Conservation (phyloP, 2,329 filamentous ascomycete species). For the Epichloe hybrida region DNA sequence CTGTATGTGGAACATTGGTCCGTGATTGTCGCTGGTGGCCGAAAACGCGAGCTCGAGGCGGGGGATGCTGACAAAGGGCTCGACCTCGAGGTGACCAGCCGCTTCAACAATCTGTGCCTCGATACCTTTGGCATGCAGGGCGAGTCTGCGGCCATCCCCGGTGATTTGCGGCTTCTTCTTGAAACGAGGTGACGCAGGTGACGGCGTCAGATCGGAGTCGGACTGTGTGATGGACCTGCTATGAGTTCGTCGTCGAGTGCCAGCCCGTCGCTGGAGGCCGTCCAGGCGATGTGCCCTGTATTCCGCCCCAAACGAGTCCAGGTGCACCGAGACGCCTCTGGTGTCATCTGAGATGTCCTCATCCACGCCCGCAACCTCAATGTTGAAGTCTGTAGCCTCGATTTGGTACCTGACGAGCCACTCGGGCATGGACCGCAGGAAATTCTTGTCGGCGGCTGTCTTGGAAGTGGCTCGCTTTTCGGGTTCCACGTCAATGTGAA, state of each 20-base stretch:
- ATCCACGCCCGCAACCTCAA: constrained; percentile 85
- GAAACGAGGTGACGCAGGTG: constrained; percentile 23
- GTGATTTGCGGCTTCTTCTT: constrained; percentile 40
- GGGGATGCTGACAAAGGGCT: constrained; percentile 77
- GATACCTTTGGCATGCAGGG: constrained; percentile 67
- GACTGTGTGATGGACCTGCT: constrained; percentile 55
- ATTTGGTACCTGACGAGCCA: constrained; percentile 80
- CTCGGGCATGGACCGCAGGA: constrained; percentile 63
- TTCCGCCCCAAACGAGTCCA: constrained; percentile 78
- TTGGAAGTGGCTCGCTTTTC: constrained; percentile 37
- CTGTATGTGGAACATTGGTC: constrained; percentile 77
- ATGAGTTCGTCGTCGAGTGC: constrained; percentile 55
- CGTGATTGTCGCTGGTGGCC: constrained; percentile 74
- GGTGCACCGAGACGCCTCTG: constrained; percentile 70
- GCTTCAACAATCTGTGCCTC: constrained; percentile 88
- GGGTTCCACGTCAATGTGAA: constrained; percentile 56
- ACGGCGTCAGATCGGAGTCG: constrained; percentile 48
- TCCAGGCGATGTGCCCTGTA: constrained; percentile 75
- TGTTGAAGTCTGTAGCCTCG: constrained; percentile 76
- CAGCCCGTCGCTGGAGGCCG: constrained; percentile 37
- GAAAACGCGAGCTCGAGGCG: constrained; percentile 77
- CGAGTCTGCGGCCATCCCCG: constrained; percentile 68
- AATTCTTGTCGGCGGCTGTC: constrained; percentile 43
- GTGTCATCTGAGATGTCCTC: constrained; percentile 68
- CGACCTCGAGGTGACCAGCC: constrained; percentile 67